Evolutionary conservation across 1,284 basidiomycete genomes (phyloP).

Genomic region (Tranzscheliella williamsii): DNA sequence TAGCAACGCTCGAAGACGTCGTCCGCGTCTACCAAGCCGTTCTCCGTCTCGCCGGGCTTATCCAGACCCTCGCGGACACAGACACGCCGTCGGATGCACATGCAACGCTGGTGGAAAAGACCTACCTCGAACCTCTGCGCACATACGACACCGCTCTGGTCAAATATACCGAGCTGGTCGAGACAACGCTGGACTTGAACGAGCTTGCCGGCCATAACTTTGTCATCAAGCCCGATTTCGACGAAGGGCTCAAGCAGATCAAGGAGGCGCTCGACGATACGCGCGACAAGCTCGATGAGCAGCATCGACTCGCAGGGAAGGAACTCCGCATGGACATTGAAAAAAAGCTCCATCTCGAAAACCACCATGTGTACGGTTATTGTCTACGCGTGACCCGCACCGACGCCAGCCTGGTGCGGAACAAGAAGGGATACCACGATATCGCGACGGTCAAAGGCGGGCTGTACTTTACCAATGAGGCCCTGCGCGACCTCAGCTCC

Average conservation of each 20-base stretch:
- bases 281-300: slow-evolving; percentile 80
- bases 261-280: slow-evolving; percentile 72
- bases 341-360: slow-evolving; percentile 95
- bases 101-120: slow-evolving; percentile 25
- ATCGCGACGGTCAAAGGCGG: slow-evolving; percentile 85
- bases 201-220: slow-evolving; percentile 82
- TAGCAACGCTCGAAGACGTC: slow-evolving; percentile 88
- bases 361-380: slow-evolving; percentile 86
- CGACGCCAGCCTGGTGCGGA: slow-evolving; percentile 77
- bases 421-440: slow-evolving; percentile 77
- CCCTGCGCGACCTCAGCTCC: slow-evolving; percentile 73
- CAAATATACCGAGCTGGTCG: slow-evolving; percentile 88
- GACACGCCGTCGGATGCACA: slow-evolving; percentile 35
- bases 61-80: slow-evolving; percentile 66
- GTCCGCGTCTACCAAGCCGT: slow-evolving; percentile 84
- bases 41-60: slow-evolving; percentile 74
- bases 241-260: slow-evolving; percentile 73
- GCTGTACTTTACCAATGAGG: slow-evolving; percentile 85
- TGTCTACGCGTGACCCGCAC: slow-evolving; percentile 79
- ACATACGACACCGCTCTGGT: slow-evolving; percentile 27
- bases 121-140: slow-evolving; percentile 45
- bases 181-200: slow-evolving; percentile 88
- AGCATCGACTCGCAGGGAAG: slow-evolving; percentile 74
- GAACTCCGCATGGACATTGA: slow-evolving; percentile 85
- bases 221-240: slow-evolving; percentile 90